Evolutionary conservation across 2,329 filamentous ascomycete species (phyloP), one percentile per base, ranked within the genome.

Genomic region (Fusarium nanum): DNA sequence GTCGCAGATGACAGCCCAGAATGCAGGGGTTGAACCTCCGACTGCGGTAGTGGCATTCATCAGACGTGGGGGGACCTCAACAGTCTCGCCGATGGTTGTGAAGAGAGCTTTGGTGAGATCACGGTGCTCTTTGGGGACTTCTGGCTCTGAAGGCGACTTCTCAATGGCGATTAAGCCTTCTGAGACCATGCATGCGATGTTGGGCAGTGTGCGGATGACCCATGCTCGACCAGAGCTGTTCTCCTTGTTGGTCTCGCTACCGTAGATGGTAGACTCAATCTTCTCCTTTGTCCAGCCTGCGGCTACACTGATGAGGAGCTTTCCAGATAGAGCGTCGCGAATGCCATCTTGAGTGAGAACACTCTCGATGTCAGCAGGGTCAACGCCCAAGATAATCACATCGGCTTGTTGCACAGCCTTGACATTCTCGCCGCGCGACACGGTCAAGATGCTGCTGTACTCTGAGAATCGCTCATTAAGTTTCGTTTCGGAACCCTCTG

Each of bases 31-130:
- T 4, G 86, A 89, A 0, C 87, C 87, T 64, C 85, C 88, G 2
- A 90, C 81, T 0, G 88, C 87, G 0, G 87, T 89, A n/a, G 81
- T 81, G 0, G 83, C 86, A 65, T 89, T 85, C 84, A 90, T 87
- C 8, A 83, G 80, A 3, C 80, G 78, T 0, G 86, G 81, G 0
- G 83, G 81, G 0, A 90, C 79, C 23, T 83, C 80, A 0, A 86
- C 82, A 2, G 85, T 83, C 40, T 81, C 81, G 8, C 88, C 88
- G 22, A 90, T 86, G 16, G 81, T 81, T 11, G 79, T 80, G 77
- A 90, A 89, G 32, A 90, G 85, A 73, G 84, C 83, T 16, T 76
- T 74, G 0, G 76, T 73, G 3, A 78, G 56, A 4, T 75, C 47
- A 1, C 78, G 49, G 4, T 75, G 55, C 20, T 71, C 60, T 2